Conservation (phyloP, 1,284 basidiomycete species). For the Porphyrellus sp. region DNA sequence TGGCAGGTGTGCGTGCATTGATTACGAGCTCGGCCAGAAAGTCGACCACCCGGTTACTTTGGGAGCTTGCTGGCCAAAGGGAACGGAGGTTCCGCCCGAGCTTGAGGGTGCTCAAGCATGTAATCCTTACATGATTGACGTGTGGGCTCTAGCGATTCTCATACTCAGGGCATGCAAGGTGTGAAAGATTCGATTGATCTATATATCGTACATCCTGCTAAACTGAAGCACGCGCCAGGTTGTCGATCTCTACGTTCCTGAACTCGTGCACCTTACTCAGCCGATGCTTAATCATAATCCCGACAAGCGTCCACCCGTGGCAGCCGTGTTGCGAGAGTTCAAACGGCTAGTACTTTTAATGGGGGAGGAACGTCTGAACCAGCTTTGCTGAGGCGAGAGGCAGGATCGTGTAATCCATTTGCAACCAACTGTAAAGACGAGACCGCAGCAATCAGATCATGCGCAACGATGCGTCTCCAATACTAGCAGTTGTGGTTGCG, state of each 20-base stretch:
- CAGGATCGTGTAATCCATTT: background rate
- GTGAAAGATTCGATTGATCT: slow-evolving; percentile 15
- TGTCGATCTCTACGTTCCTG: slow-evolving; percentile 53
- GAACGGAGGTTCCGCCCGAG: slow-evolving; percentile 70
- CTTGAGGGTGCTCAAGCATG: slow-evolving; percentile 47
- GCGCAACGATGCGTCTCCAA: slow-evolving; percentile 14
- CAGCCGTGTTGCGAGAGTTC: slow-evolving; percentile 48
- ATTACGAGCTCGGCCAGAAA: slow-evolving; percentile 63
- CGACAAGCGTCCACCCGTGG: slow-evolving; percentile 49
- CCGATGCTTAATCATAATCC: slow-evolving; percentile 56
- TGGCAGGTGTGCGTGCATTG: slow-evolving; percentile 66
- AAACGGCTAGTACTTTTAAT: slow-evolving; percentile 26
- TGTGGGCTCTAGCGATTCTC: slow-evolving; percentile 65
- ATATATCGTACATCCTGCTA: slow-evolving; percentile 1
- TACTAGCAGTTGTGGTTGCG: background rate
- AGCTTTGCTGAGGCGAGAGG: slow-evolving; percentile 14
- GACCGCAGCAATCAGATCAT: background rate
- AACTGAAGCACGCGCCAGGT: slow-evolving; percentile 39
- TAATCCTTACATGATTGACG: slow-evolving; percentile 67
- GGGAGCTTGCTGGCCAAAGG: slow-evolving; percentile 44
- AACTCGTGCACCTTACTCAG: slow-evolving; percentile 50
- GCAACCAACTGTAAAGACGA: background rate
- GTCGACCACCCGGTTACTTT: slow-evolving; percentile 42
- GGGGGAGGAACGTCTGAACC: slow-evolving; percentile 32
- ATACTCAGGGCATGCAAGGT: slow-evolving; percentile 65